Evolutionary conservation across 805 yeast genomes (phyloP).

Genomic region (Schwanniomyces occidentalis): DNA sequence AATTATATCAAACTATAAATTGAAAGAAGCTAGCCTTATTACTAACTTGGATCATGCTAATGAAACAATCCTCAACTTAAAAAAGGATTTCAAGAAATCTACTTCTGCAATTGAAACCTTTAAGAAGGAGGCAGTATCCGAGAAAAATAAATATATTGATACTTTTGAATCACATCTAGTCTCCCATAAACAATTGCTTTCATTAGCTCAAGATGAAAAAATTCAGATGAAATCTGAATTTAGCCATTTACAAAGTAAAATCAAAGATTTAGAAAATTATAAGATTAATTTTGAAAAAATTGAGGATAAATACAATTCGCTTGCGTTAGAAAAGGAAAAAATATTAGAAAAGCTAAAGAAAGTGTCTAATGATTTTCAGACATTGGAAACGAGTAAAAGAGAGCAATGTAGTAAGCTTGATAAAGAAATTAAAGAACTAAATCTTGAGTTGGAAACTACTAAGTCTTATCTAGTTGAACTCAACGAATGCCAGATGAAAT

Average conservation of each 20-base stretch:
- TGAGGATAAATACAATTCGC: slow-evolving; percentile 15
- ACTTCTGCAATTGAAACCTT: slow-evolving; percentile 2
- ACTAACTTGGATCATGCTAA: neutral
- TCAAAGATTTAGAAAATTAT: slow-evolving; percentile 27
- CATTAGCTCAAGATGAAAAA: slow-evolving; percentile 8
- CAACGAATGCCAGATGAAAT: neutral
- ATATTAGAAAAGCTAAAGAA: slow-evolving; percentile 9
- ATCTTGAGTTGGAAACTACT: slow-evolving; percentile 6
- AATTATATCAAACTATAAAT: neutral
- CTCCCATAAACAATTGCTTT: neutral
- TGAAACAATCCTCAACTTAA: neutral
- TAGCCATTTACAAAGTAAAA: slow-evolving; percentile 17
- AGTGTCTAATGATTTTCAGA: neutral
- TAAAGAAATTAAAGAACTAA: slow-evolving; percentile 5
- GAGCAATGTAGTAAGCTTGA: slow-evolving; percentile 10
- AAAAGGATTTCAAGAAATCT: slow-evolving; percentile 4
- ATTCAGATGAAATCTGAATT: slow-evolving; percentile 15
- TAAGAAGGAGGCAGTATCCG: slow-evolving; percentile 5
- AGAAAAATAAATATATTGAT: slow-evolving; percentile 5
- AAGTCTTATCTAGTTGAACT: neutral
- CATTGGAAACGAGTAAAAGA: slow-evolving; percentile 14
- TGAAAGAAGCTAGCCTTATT: neutral
- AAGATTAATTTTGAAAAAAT: slow-evolving; percentile 25
- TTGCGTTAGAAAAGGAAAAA: slow-evolving; percentile 15
- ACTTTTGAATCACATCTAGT: slow-evolving; percentile 8